These are phyloP conservation scores for Clarkia xantiana DNA, from an alignment of 345 rosid genomes.

Conservation along the genomic window DNA sequence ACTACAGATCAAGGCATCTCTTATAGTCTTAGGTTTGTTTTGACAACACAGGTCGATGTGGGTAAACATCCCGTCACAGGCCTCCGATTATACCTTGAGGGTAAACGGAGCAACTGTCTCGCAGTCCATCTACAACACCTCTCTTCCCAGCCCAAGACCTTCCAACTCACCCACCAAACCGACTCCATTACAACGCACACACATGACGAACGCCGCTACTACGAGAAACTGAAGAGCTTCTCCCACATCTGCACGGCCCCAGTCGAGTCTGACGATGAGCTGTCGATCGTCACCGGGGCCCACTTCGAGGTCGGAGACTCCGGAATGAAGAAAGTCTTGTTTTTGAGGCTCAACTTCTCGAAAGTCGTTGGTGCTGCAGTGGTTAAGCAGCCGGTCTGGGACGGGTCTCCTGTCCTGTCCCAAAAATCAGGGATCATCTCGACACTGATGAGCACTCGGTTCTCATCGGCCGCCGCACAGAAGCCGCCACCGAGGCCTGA, in stretches of 20 bases:
- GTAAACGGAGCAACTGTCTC: conserved; percentile 30
- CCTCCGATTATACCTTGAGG: conserved; percentile 35
- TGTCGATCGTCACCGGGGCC: conserved; percentile 34
- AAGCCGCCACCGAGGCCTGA: conserved; percentile 31
- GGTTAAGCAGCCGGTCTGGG: conserved; percentile 26
- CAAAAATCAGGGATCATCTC: conserved; percentile 33
- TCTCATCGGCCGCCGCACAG: conserved; percentile 18
- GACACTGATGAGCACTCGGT: conserved; percentile 34
- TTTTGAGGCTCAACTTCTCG: conserved; percentile 30
- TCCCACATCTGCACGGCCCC: conserved; percentile 39
- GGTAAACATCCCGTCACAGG: conserved; percentile 40
- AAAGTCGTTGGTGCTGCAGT: conserved; percentile 19
- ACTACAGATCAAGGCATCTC: no score
- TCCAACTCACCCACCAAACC: conserved; percentile 23
- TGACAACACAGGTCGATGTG: conserved; percentile 26
- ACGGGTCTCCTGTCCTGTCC: conserved; percentile 28
- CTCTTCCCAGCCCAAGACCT: conserved; percentile 34
- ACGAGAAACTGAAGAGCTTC: conserved; percentile 39
- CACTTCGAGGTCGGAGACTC: conserved; percentile 27
- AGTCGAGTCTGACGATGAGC: conserved; percentile 27
- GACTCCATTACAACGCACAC: conserved; percentile 3
- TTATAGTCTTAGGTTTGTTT: no score
- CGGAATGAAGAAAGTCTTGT: conserved; percentile 25
- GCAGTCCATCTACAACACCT: conserved; percentile 44
- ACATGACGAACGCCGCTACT: conserved; percentile 9